Base-by-base conservation (phyloP, 306 rosid genomes). In the Gastrolobium bilobum region DNA sequence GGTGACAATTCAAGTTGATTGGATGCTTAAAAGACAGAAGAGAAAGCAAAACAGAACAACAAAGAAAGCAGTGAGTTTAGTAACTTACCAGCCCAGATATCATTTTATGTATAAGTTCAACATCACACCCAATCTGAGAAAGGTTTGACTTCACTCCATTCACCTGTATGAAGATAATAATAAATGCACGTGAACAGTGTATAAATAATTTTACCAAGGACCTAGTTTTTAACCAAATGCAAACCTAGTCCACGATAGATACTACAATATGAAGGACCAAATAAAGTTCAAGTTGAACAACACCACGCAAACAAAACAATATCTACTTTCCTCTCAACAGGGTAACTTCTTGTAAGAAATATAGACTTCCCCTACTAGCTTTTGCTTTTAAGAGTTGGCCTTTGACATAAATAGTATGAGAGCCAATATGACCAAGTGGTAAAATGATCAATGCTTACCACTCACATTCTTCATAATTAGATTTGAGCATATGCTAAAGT, bases 91-190 rank as follows among this genome's bases (percentile, higher is more conserved):
- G 59, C 20, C 47, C 48, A 3, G 79, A 35, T n/a, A 74, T 44
- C 79, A 59, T 74, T 44, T 14, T 5, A 40, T 74, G 69, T 33
- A 74, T 74, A 35, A 46, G 79, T 4, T 74, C 79, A 74, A 74
- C 53, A 43, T 73, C 78, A 31, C 78, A 76, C 72, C 89, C 93
- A 75, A 91, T 91, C 71, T 87, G 89, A 63, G 91, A 91, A 79
- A 91, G 88, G 78, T 72, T 75, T 68, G 90, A 89, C 66, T 87
- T 89, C 72, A 84, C 92, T 44, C 87, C 90, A 76, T 67, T 81
- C 72, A 91, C 96, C 96, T 89, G 81, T 51, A 75, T 11, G 4
- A 34, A 56, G 26, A 20, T 20, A 58, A 63, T 6, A 33, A 33
- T 29, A 51, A 64, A 51, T 71, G 14, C 34, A 78, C 63, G 47